Percentiles rank a stretch among this genome's conserved stretches.
Evolutionary conservation across 441 rosid genomes (phyloP).

Genomic region (Geranium incanum): DNA sequence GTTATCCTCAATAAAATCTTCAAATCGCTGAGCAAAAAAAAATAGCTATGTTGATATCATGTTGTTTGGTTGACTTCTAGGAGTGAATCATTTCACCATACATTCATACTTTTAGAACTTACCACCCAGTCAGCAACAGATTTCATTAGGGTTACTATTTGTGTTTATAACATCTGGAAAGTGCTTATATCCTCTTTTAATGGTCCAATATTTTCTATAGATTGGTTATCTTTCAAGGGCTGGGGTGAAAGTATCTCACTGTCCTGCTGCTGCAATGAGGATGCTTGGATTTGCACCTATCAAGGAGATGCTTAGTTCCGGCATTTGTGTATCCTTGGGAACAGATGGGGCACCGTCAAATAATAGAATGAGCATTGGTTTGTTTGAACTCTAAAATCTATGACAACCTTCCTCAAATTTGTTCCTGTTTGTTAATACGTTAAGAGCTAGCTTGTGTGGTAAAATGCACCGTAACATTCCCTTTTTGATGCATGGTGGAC

Average conservation of each 20-base stretch:
- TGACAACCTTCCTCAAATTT: not conserved
- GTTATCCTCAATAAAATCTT: too few species aligned
- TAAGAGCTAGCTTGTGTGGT: not conserved
- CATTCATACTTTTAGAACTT: not conserved
- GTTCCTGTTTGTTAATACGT: not conserved
- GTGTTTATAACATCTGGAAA: not conserved
- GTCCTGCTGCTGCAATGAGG: constrained; percentile 72
- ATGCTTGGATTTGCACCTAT: constrained; percentile 72
- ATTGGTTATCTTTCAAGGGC: constrained; percentile 54
- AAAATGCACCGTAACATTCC: constrained; percentile 3
- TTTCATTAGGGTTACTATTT: not conserved
- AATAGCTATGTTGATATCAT: not conserved
- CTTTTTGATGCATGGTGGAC: not conserved
- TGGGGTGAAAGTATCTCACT: constrained; percentile 67
- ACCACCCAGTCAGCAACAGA: not conserved
- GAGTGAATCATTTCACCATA: not conserved
- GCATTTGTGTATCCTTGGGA: constrained; percentile 60
- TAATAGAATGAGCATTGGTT: constrained; percentile 79
- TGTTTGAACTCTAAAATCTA: constrained; percentile 21
- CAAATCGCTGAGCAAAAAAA: too few species aligned
- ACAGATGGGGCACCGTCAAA: constrained; percentile 81
- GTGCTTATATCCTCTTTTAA: not conserved
- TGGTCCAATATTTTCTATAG: constrained; percentile 23
- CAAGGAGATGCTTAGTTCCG: constrained; percentile 56
- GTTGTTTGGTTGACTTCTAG: not conserved